Conservation (phyloP, 2,329 filamentous ascomycete genomes). For the Colletotrichum cereale region DNA sequence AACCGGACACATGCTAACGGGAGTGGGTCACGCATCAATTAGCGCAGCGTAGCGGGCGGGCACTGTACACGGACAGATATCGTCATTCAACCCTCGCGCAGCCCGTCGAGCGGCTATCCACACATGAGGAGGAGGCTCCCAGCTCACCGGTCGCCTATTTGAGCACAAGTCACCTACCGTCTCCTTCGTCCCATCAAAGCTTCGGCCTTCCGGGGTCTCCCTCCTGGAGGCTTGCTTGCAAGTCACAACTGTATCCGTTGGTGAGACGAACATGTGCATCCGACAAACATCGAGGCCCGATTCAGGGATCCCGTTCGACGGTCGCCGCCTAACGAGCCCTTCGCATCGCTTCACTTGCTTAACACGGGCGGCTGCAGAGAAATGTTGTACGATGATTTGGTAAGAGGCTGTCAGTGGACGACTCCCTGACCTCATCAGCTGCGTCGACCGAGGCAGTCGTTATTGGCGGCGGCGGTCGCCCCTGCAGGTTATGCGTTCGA, state of each 20-base stretch:
- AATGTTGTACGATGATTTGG: slow-evolving; percentile 37
- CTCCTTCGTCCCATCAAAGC: slow-evolving; percentile 31
- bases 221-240: slow-evolving; percentile 18
- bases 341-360: slow-evolving; percentile 26
- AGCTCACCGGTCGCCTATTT: slow-evolving; percentile 39
- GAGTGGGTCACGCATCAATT: slow-evolving; percentile 16
- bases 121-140: slow-evolving; percentile 17
- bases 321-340: slow-evolving; percentile 7
- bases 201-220: slow-evolving; percentile 4
- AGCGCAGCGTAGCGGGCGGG: not conserved
- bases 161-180: slow-evolving; percentile 37
- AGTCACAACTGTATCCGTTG: slow-evolving; percentile 7
- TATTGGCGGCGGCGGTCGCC: slow-evolving; percentile 20
- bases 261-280: slow-evolving; percentile 15
- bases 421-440: slow-evolving; percentile 36
- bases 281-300: slow-evolving; percentile 13
- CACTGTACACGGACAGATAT: not conserved
- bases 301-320: slow-evolving; percentile 27
- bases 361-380: slow-evolving; percentile 33
- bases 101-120: slow-evolving; percentile 29
- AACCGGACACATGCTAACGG: not conserved
- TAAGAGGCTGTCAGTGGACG: slow-evolving; percentile 26
- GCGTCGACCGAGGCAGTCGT: slow-evolving; percentile 23
- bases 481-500: slow-evolving; percentile 28
- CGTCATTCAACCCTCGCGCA: slow-evolving; percentile 17